A percentile compares a stretch with the other conserved stretches of the same genome.
Evolutionary conservation across 345 rosid genomes (phyloP).

Genomic region (Cardamine resedifolia): DNA sequence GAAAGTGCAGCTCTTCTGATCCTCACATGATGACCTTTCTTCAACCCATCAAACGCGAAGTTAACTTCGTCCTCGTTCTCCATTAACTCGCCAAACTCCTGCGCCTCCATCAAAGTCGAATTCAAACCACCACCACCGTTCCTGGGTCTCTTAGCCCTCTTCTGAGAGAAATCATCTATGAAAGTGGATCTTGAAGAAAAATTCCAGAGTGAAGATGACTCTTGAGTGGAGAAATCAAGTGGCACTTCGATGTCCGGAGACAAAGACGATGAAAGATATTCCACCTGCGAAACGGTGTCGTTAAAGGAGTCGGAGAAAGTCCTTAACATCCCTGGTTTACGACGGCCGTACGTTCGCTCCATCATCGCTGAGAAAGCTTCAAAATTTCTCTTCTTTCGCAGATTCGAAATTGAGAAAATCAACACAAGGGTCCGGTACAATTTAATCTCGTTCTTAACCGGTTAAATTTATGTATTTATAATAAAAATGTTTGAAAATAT

Average conservation of each 20-base stretch:
- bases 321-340: conserved; percentile 49
- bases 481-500: too few species aligned
- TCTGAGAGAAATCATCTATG: background rate
- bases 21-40: conserved; percentile 64
- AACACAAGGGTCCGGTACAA: background rate
- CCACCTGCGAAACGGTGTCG: conserved; percentile 41
- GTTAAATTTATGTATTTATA: fast-evolving
- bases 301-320: conserved; percentile 45
- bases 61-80: conserved; percentile 91
- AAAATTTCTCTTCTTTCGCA: background rate
- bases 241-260: conserved; percentile 29
- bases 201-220: conserved; percentile 49
- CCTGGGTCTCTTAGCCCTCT: conserved; percentile 59
- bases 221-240: conserved; percentile 55
- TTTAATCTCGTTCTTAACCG: background rate
- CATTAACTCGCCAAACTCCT: conserved; percentile 94
- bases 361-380: conserved; percentile 47
- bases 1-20: conserved; percentile 63
- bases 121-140: conserved; percentile 46
- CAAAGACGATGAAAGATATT: conserved; percentile 45
- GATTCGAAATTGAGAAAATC: background rate
- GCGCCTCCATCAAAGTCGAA: conserved; percentile 80
- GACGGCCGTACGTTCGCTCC: conserved; percentile 82
- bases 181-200: conserved; percentile 18
- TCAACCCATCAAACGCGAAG: conserved; percentile 83